A percentile compares a stretch with the other conserved stretches of the same genome.
Evolutionary conservation across 345 rosid species (phyloP).

Genomic region (Cardamine occulta): DNA sequence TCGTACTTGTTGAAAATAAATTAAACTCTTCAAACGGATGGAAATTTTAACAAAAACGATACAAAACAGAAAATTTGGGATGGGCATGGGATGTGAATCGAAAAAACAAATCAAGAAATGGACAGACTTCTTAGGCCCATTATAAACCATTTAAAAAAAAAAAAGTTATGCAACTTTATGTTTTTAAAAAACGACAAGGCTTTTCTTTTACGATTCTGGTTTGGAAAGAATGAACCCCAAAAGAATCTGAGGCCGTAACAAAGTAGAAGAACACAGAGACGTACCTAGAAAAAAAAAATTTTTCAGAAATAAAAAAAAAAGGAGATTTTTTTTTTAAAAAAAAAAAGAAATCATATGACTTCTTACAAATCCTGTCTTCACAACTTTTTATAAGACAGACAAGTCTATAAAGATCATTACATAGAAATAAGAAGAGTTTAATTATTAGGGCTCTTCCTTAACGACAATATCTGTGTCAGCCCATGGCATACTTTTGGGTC

Average conservation of each 20-base stretch:
- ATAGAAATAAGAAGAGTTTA: slow-evolving; percentile 39
- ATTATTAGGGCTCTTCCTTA: slow-evolving; percentile 34
- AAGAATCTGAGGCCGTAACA: not conserved
- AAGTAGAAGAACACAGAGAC: slow-evolving; percentile 7
- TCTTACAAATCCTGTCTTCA: slow-evolving; percentile 32
- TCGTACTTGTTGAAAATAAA: not conserved
- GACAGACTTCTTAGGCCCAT: not conserved
- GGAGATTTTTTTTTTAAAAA: no score
- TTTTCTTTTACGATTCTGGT: not conserved
- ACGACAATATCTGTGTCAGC: slow-evolving; percentile 44
- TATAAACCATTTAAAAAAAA: not conserved
- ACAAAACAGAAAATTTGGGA: not conserved
- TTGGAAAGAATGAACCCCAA: not conserved
- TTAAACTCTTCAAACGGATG: no score
- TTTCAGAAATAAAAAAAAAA: no score
- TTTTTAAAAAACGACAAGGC: not conserved
- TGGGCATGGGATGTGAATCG: not conserved
- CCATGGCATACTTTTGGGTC: slow-evolving; percentile 99
- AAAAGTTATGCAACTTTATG: not conserved
- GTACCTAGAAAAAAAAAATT: no score
- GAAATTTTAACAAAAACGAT: not conserved
- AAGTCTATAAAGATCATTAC: slow-evolving; percentile 44
- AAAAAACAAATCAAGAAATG: not conserved
- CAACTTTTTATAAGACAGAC: slow-evolving; percentile 35
- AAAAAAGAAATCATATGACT: no score